Evolutionary conservation across 768 basidiomycete genomes (phyloP).

Genomic region (Boletus barrowsii): DNA sequence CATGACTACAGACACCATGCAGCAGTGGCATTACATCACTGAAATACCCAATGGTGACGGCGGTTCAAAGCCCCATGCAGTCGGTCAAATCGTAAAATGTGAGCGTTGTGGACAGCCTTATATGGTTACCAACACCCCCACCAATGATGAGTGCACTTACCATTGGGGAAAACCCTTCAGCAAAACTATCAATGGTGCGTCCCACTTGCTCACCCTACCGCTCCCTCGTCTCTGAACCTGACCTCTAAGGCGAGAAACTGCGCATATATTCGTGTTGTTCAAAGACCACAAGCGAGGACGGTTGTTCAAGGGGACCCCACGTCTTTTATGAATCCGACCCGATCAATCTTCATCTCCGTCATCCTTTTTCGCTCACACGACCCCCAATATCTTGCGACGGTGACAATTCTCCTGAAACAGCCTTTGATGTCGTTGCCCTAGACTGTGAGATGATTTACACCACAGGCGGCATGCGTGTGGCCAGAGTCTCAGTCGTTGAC

Average conservation of each 20-base stretch:
- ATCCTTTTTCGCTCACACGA: conserved; percentile 61
- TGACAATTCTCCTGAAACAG: conserved; percentile 26
- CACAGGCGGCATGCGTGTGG: conserved; percentile 88
- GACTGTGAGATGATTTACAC: conserved; percentile 99
- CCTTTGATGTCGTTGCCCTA: conserved; percentile 78
- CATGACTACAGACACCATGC: conserved; percentile 54
- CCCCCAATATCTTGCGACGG: conserved; percentile 8
- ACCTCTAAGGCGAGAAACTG: conserved; percentile 56
- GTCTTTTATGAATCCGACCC: conserved; percentile 82
- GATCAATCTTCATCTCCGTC: conserved; percentile 65
- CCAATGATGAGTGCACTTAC: conserved; percentile 64
- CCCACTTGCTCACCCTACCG: neutral
- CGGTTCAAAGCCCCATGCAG: conserved; percentile 57
- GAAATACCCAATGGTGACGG: conserved; percentile 67
- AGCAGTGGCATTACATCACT: conserved; percentile 67
- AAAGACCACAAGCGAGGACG: conserved; percentile 52
- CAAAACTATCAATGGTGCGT: conserved; percentile 62
- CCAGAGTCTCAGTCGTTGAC: conserved; percentile 87
- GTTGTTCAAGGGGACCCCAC: conserved; percentile 79
- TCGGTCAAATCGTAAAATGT: conserved; percentile 65
- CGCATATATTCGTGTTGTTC: conserved; percentile 81
- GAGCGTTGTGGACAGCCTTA: conserved; percentile 76
- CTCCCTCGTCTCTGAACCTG: conserved; percentile 1
- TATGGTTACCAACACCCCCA: conserved; percentile 56
- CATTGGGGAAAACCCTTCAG: conserved; percentile 80